phyloP scores from a whole-genome alignment of 2,329 filamentous ascomycete genomes.

The Cercospora sojina region DNA sequence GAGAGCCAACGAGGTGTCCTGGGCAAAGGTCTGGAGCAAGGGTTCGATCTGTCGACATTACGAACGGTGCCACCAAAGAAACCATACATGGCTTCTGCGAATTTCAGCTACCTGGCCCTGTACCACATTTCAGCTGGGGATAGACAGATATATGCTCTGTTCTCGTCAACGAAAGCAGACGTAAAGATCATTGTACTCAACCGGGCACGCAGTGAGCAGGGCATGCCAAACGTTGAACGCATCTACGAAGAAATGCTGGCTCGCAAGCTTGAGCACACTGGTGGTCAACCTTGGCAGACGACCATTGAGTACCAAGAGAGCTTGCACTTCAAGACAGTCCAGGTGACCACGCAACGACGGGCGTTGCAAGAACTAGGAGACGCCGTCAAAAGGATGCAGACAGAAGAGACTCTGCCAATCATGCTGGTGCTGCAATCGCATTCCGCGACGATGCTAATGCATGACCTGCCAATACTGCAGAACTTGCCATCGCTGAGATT shows the following conservation, averaged over 20 bases:
- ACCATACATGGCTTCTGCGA: slow-evolving; percentile 72
- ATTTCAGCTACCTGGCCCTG: slow-evolving; percentile 75
- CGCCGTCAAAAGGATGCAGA: slow-evolving; percentile 83
- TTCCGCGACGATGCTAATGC: slow-evolving; percentile 73
- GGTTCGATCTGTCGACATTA: slow-evolving; percentile 81
- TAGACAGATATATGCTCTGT: slow-evolving; percentile 87
- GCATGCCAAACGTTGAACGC: slow-evolving; percentile 84
- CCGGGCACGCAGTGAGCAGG: slow-evolving; percentile 74
- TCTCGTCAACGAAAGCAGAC: slow-evolving; percentile 76
- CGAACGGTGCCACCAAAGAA: slow-evolving; percentile 65
- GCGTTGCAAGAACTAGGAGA: slow-evolving; percentile 86
- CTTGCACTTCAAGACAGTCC: slow-evolving; percentile 78
- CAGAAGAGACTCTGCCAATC: slow-evolving; percentile 75
- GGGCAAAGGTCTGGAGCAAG: slow-evolving; percentile 87
- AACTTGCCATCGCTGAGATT: slow-evolving; percentile 83
- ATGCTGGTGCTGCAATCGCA: slow-evolving; percentile 90
- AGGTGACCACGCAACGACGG: slow-evolving; percentile 86
- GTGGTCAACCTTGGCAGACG: slow-evolving; percentile 71
- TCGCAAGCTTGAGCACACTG: slow-evolving; percentile 63
- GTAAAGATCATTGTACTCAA: slow-evolving; percentile 89
- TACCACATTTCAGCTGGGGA: slow-evolving; percentile 92
- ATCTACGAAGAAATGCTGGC: slow-evolving; percentile 78
- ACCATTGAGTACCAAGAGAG: slow-evolving; percentile 85
- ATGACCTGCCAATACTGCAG: slow-evolving; percentile 78
- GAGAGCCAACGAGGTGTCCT: slow-evolving; percentile 85